Conservation (phyloP, 1,139 yeast species). For the Pneumocystis carinii region DNA sequence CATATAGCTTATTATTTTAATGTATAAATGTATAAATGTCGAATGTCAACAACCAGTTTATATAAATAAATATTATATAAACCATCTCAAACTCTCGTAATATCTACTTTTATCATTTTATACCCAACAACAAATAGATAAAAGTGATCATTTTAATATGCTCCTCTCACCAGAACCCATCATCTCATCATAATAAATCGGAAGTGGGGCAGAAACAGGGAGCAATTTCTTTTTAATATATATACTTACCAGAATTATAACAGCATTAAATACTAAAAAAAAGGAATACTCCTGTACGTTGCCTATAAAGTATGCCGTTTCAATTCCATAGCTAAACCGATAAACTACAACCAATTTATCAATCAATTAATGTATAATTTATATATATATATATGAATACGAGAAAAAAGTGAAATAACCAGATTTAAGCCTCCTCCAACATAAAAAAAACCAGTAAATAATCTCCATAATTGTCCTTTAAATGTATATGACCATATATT, state of each 20-base stretch:
- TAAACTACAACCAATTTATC: constrained; percentile 18
- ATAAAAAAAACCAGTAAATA: constrained; percentile 23
- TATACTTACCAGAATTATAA: constrained; percentile 22
- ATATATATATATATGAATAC: not conserved
- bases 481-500: constrained; percentile 21
- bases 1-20: not conserved
- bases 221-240: not conserved
- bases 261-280: constrained; percentile 21
- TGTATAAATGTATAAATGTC: not conserved
- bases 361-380: not conserved
- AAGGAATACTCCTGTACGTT: constrained; percentile 22
- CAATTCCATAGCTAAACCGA: constrained; percentile 22
- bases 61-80: not conserved
- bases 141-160: not conserved
- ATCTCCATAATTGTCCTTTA: constrained; percentile 23
- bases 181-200: not conserved
- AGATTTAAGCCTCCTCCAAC: constrained; percentile 21
- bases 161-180: not conserved
- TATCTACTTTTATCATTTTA: not conserved
- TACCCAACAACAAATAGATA: not conserved
- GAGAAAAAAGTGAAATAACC: constrained; percentile 6
- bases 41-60: not conserved
- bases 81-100: not conserved
- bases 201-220: not conserved
- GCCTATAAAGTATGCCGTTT: constrained; percentile 20